Percentiles rank a stretch among this genome's conserved stretches.
Conservation (phyloP, 2,329 filamentous ascomycete species). For the Penicillium sp. region DNA sequence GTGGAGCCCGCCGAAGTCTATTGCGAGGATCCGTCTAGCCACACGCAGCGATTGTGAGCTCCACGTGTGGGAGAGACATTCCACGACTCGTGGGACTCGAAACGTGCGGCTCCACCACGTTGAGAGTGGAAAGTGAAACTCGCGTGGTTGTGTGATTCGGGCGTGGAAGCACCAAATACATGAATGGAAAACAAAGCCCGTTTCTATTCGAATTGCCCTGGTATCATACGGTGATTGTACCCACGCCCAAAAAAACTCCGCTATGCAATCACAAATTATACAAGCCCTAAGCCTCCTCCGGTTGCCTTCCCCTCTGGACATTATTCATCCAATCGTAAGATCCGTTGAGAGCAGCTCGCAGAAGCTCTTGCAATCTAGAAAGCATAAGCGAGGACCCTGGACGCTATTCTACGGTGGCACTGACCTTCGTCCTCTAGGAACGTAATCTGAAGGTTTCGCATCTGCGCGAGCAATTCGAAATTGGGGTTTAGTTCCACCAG, state of each 20-base stretch:
- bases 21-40: slow-evolving; percentile 2
- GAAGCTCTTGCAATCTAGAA: slow-evolving; percentile 32
- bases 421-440: slow-evolving; percentile 43
- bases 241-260: slow-evolving; percentile 13
- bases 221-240: slow-evolving; percentile 14
- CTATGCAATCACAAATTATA: slow-evolving; percentile 17
- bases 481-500: slow-evolving; percentile 40
- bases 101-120: slow-evolving; percentile 8
- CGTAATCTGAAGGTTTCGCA: slow-evolving; percentile 38
- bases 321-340: slow-evolving; percentile 25
- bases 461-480: slow-evolving; percentile 41
- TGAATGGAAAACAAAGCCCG: slow-evolving; percentile 1
- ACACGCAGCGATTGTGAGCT: slow-evolving; percentile 8
- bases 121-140: too few relatives aligned
- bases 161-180: too few relatives aligned
- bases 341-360: slow-evolving; percentile 31
- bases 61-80: slow-evolving; percentile 26
- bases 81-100: too few relatives aligned
- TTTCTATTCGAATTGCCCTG: slow-evolving; percentile 2
- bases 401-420: slow-evolving; percentile 8
- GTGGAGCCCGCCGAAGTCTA: neutral
- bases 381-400: slow-evolving; percentile 12
- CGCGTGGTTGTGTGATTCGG: too few relatives aligned
- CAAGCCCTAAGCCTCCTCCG: too few relatives aligned
- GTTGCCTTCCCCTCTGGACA: too few relatives aligned